These are phyloP conservation scores for Citrus sinensis DNA, from an alignment of 345 rosid species.

Conservation along the genomic window DVS_A1.0 CM039164.1:28077501-28078000, in stretches of 20 bases:
- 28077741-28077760: conserved; percentile 40
- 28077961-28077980: conserved; percentile 60
- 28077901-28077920: conserved; percentile 41
- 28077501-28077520: too few species aligned
- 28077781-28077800: conserved; percentile 33
- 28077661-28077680: conserved; percentile 44
- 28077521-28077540: too few species aligned
- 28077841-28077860: conserved; percentile 61
- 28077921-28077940: conserved; percentile 57
- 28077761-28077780: conserved; percentile 32
- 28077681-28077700: conserved; percentile 35
- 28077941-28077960: conserved; percentile 58
- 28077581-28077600: neutral
- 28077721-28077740: conserved; percentile 56
- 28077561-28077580: neutral
- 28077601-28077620: neutral
- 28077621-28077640: neutral
- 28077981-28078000: conserved; percentile 52
- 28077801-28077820: conserved; percentile 30
- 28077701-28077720: conserved; percentile 53
- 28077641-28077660: neutral
- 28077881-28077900: conserved; percentile 34
- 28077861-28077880: conserved; percentile 27
- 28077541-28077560: too few species aligned
- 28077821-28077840: conserved; percentile 47